Evolutionary conservation across 163 green algal genomes (phyloP).

Genomic region (Scenedesmus sp.): DNA sequence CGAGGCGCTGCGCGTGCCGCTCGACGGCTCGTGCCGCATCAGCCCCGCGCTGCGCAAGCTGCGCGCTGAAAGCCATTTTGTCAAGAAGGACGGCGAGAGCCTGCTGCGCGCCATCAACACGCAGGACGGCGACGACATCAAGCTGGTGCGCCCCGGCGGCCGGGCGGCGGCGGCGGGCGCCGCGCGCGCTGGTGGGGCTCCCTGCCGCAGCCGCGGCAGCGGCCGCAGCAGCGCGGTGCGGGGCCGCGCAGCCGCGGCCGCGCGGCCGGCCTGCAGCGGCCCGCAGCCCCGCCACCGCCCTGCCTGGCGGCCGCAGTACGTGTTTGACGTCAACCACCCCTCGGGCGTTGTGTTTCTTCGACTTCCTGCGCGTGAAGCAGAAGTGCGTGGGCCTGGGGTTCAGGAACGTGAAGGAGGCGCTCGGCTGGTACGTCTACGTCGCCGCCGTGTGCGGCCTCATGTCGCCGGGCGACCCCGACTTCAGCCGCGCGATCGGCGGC

Average conservation of each 20-base stretch:
- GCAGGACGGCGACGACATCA: constrained; percentile 1
- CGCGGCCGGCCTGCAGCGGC: neutral
- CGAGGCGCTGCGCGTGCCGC: constrained; percentile 3
- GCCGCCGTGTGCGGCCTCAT: constrained; percentile 12
- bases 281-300: too few species aligned
- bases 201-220: neutral
- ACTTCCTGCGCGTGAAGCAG: constrained; percentile 18
- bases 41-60: neutral
- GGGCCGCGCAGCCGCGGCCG: neutral
- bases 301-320: constrained; percentile 1
- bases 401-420: constrained; percentile 7
- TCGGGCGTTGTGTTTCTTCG: neutral
- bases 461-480: constrained; percentile 8
- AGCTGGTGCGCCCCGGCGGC: constrained; percentile 1
- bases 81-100: constrained; percentile 33
- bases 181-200: neutral
- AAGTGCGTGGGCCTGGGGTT: constrained; percentile 15
- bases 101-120: constrained; percentile 5
- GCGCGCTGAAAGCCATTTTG: constrained; percentile 9
- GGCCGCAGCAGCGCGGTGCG: neutral
- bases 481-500: constrained; percentile 3
- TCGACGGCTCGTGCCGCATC: constrained; percentile 4
- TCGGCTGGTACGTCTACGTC: constrained; percentile 35
- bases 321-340: constrained; percentile 26
- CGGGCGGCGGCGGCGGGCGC: neutral